Evolutionary conservation across 192 early-diverging fungal genomes (phyloP), one percentile per base, ranked within the genome.

Genomic region (Phycomyces blakesleeanus): DNA sequence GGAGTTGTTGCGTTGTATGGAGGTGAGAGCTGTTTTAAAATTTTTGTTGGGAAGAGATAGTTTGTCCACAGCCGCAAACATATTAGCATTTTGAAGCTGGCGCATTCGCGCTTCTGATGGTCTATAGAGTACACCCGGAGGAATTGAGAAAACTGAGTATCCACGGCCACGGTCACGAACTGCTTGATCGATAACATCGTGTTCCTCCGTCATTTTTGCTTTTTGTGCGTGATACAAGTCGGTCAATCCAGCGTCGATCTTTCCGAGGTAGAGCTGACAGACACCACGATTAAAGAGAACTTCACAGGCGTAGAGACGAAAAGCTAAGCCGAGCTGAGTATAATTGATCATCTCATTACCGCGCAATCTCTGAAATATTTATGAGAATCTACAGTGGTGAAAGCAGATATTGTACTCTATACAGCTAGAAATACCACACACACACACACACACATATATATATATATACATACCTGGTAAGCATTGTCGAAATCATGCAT

Each of bases 341-440:
- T 98, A 98, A 75, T 98, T 94, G 60, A 98, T 96, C 42, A 90
- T 82, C 59, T 85, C 78, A 76, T 94, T 96, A 57, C 90, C 89
- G 50, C 91, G 85, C 57, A 93, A 69, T 71, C 84, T 86, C 81
- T 88, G 76, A 52, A 25, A 49, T 38, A 69, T 54, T 22, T 41
- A 51, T 59, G 29, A 55, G 42, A 50, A n/a, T n/a, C n/a, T n/a
- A n/a, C n/a, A n/a, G n/a, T n/a, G n/a, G n/a, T n/a, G n/a, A n/a
- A n/a, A n/a, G n/a, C n/a, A n/a, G n/a, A n/a, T n/a, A n/a, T n/a
- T n/a, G n/a, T n/a, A n/a, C n/a, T n/a, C n/a, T n/a, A n/a, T n/a
- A n/a, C n/a, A n/a, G n/a, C n/a, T 41, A 21, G 14, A 37, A 37
- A 57, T 18, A 39, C 20, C 34, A 25, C 37, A 57, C 22, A 20